Evolutionary conservation across 2,329 filamentous ascomycete species (phyloP).

Genomic region (Pyrenochaeta sp.): DNA sequence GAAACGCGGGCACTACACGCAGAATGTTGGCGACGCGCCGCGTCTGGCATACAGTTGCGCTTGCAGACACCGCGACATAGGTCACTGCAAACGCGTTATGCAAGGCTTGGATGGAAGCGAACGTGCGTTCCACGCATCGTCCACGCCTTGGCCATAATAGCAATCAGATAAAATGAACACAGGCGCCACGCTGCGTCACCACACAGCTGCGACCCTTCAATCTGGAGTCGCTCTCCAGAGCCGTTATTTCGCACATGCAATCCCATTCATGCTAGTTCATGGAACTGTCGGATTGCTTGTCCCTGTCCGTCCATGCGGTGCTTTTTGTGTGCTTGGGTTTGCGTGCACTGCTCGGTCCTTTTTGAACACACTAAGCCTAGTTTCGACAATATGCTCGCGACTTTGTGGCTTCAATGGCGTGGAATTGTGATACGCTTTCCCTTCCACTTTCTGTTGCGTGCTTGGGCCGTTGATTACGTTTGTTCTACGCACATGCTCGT

Average conservation of each 20-base stretch:
- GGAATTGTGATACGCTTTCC: not conserved
- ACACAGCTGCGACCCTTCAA: not conserved
- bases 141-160: not conserved
- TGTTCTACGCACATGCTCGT: not conserved
- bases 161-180: not conserved
- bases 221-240: slow-evolving; percentile 3
- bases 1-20: not conserved
- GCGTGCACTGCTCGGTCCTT: not conserved
- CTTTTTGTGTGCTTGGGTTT: not conserved
- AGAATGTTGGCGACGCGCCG: not conserved
- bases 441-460: not conserved
- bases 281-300: not conserved
- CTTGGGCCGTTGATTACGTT: not conserved
- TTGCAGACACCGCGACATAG: slow-evolving; percentile 8
- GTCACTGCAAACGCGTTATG: not conserved
- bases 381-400: not conserved
- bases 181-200: not conserved
- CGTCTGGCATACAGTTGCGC: slow-evolving; percentile 1
- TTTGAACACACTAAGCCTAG: not conserved
- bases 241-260: not conserved
- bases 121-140: not conserved
- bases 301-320: not conserved
- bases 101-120: not conserved
- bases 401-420: not conserved
- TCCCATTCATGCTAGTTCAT: not conserved